Conservation (phyloP, 768 basidiomycete species). For the Mycena latifolia region DNA sequence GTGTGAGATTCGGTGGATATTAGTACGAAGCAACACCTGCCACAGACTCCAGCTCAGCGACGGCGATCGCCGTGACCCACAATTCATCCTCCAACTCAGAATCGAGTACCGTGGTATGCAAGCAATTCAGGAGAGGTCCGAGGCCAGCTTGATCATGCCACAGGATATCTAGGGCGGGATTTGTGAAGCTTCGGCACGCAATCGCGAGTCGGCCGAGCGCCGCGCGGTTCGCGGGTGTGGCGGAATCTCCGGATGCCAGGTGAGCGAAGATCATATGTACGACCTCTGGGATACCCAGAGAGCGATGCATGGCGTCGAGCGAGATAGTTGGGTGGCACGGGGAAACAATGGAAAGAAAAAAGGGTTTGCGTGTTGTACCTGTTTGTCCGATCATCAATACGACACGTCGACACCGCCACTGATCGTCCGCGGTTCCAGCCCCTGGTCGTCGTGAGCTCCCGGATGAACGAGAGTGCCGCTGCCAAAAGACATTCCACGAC, state of each 20-base stretch:
- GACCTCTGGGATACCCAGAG: background rate
- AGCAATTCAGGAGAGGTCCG: background rate
- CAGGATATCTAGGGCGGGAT: background rate
- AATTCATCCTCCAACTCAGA: background rate
- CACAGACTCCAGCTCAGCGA: background rate
- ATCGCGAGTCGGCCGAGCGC: background rate
- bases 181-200: background rate
- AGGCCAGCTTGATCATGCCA: background rate
- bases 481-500: too few relatives aligned
- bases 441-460: too few relatives aligned
- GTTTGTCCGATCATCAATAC: too few relatives aligned
- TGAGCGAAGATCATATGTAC: background rate
- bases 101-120: background rate
- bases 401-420: too few relatives aligned
- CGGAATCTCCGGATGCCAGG: background rate
- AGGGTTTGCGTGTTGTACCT: too few relatives aligned
- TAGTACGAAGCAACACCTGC: background rate
- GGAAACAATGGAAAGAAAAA: too few relatives aligned
- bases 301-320: background rate
- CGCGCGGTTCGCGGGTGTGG: too few relatives aligned
- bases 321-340: too few relatives aligned
- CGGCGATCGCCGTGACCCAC: too few relatives aligned
- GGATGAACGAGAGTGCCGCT: too few relatives aligned
- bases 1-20: background rate
- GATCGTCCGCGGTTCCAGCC: too few relatives aligned